Evolutionary conservation across 768 basidiomycete species (phyloP), one percentile per base, ranked within the genome.

Genomic region (Macrolepiota dolichaula): DNA sequence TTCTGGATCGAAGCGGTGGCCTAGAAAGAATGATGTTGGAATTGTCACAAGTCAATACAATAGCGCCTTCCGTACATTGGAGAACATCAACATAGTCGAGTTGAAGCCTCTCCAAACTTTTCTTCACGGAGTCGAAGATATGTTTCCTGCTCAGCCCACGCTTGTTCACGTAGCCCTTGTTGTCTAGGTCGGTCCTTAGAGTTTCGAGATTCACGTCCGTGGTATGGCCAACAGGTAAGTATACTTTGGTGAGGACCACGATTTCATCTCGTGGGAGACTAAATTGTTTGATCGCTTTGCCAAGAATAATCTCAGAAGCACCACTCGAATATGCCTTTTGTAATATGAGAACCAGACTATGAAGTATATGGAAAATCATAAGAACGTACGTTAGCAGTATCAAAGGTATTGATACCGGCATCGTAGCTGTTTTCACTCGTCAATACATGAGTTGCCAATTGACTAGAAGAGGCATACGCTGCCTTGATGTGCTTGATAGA

Each of bases 31-130:
- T n/a, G 70, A 64, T n/a, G 62, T 1, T 64, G 63, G n/a, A 73
- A 69, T 60, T 74, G 74, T 56, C 74, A 74, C 19, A 10, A 12
- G 12, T 42, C 12, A 47, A 1, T 42, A 15, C 11, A 32, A 5
- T 17, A 40, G 10, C 9, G 22, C 4, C 13, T 15, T n/a, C 35
- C 77, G 64, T 67, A 79, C 87, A 88, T 76, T 92, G 91, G 7
- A 91, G 73, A 1, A 92, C 73, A 67, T 92, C 92, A 65, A 93
- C 79, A 63, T 91, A 90, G 53, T 92, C 90, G 32, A 90, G 70
- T 51, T 91, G 87, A 2, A 93, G 77, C 12, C 90, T 80, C 68
- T 87, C 72, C 63, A 92, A 70, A 51, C 84, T 85, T n/a, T 75
- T 72, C 66, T 86, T 85, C 25, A 87, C 81, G 0, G 84, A 76